Conservation (phyloP, 495 filamentous ascomycete species). For the Aspergillus biplanus region DNA sequence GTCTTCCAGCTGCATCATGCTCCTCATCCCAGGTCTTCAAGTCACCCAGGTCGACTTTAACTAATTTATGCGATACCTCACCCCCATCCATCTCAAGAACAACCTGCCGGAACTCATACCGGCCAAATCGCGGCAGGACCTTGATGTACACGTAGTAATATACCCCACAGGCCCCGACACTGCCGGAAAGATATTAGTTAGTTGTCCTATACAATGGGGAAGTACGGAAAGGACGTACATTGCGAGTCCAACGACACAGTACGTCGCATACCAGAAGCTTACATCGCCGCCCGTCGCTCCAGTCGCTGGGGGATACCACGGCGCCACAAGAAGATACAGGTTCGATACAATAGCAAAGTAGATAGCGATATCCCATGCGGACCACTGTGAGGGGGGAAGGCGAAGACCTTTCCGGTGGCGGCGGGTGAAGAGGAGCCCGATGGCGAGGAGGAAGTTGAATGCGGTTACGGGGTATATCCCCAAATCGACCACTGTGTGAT, state of each 20-base stretch:
- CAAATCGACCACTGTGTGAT: slow-evolving; percentile 54
- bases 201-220: too few relatives aligned
- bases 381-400: slow-evolving; percentile 49
- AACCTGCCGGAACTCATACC: slow-evolving; percentile 59
- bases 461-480: slow-evolving; percentile 53
- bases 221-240: slow-evolving; percentile 29
- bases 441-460: slow-evolving; percentile 56
- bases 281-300: slow-evolving; percentile 62
- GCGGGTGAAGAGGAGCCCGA: slow-evolving; percentile 58
- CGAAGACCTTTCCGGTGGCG: slow-evolving; percentile 51
- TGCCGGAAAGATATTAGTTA: slow-evolving; percentile 19
- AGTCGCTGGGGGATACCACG: slow-evolving; percentile 65
- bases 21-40: slow-evolving; percentile 57
- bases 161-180: slow-evolving; percentile 51
- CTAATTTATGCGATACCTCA: slow-evolving; percentile 53
- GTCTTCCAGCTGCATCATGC: slow-evolving; percentile 56
- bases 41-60: slow-evolving; percentile 56
- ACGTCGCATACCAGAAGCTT: slow-evolving; percentile 71
- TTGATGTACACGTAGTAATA: slow-evolving; percentile 64
- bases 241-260: slow-evolving; percentile 57
- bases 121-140: slow-evolving; percentile 50
- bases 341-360: slow-evolving; percentile 59
- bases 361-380: slow-evolving; percentile 56
- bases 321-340: slow-evolving; percentile 61
- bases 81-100: slow-evolving; percentile 52